Evolutionary conservation across 495 filamentous ascomycete genomes (phyloP), one percentile per base, ranked within the genome.

Genomic region (Penicillium subrubescens): DNA sequence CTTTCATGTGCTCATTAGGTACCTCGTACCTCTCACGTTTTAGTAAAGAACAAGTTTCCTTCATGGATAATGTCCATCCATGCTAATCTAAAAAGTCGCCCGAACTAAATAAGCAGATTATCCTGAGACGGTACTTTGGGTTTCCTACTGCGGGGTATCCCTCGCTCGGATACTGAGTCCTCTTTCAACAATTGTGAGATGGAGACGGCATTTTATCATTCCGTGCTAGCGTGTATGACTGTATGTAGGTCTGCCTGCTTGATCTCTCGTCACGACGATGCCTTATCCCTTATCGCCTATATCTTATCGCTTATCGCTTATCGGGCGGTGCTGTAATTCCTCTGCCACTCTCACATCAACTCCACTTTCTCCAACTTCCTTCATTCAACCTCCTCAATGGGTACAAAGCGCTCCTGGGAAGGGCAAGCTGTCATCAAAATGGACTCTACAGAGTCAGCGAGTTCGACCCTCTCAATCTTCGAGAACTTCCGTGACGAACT

Each of bases 401-500:
- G 83, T 54, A 77, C 83, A 46, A 90, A 89, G 77, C 79, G 87
- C 69, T 84, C 87, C 71, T 79, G 85, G 73, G 83, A 86, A 65
- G 87, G 87, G 37, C 82, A 87, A 60, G 77, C 81, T 27, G 80
- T 84, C 34, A 57, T 58, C 19, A 69, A 37, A 66, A 77, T 68
- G 67, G 69, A 61, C 39, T 74, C 53, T 65, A 67, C 37, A 69
- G 66, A 72, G 6, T 63, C 71, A n/a, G 62, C 73, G 33, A 56
- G 68, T 53, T 54, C 73, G 25, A 77, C 90, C 70, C 86, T 90
- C 59, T 81, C 88, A 52, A 92, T 97, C 84, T 99, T 99, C 68
- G 89, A 91, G 72, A 76, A 68, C 34, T 94, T 98, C 71, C 90
- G 94, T 62, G 79, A 88, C 62, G 94, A 97, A 75, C 83, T 99